Base-by-base conservation (phyloP, 108 stramenopile species). In the Craspedostauros australis region DNA sequence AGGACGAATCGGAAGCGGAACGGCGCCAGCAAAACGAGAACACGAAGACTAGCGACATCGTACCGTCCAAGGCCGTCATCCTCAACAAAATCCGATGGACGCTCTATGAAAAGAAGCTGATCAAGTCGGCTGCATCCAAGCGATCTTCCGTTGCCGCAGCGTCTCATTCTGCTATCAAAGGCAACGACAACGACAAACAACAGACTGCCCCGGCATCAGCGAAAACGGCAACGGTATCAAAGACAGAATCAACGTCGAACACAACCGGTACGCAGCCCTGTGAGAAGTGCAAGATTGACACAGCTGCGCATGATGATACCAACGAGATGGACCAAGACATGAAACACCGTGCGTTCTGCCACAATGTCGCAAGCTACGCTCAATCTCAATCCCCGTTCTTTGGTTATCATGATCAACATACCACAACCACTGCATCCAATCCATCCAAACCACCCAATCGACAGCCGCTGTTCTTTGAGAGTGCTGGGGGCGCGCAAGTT, bases 401-500 rank as follows among this genome's bases (percentile, higher is more conserved):
- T 48, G 64, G 66, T 23, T 22, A 70, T n/a, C 15, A 39, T 30
- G 16, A n/a, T 49, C n/a, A n/a, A n/a, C 14, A n/a, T 14, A 7
- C 54, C 26, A 24, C 44, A 2, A 49, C 44, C 27, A 25, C 42
- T 42, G 22, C 25, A 36, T 18, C 29, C 34, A 14, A 45, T 28
- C 23, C 64, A 31, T 32, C 38, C 27, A 30, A 29, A 15, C 16
- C 6, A 11, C 32, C 3, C 23, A 16, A 51, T 41, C 21, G 4
- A 18, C 24, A 27, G 23, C 52, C 61, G 54, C 50, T 91, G 4
- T 93, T 87, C 57, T 76, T 88, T 41, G 91, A 93, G 44, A 88
- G 84, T 54, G 87, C 87, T 15, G 91, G 91, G 8, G 91, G 91
- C 8, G 55, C 87, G 0, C 91, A 93, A 54, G 87, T 89, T 19